Base-by-base conservation (phyloP, 768 basidiomycete genomes). In the Lentinula lateritia region DNA sequence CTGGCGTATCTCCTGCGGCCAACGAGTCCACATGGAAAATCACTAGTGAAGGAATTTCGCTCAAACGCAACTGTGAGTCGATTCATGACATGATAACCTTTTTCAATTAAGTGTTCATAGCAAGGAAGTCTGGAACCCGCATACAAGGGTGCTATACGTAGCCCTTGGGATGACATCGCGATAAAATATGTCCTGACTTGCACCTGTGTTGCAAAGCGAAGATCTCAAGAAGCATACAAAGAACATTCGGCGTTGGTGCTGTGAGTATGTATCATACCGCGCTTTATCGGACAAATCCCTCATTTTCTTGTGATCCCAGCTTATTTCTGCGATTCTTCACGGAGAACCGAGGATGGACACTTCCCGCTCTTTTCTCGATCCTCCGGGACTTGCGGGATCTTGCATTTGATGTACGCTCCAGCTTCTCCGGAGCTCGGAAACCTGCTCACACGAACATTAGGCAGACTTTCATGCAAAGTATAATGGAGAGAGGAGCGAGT, bases 81-180 rank as follows among this genome's bases (percentile, higher is more conserved):
- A 55, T 65, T 67, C 68, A 35, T 39, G 3, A n/a, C 3, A 16
- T 36, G 15, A 9, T 48, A 5, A 20, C 35, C 43, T 10, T 53
- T 38, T 54, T 68, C 18, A 68, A 55, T 48, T 50, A 59, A 48
- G 34, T 36, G 8, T 63, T 63, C 38, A 15, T 43, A 68, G 65
- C 59, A 56, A 52, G 67, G 69, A 23, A 73, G 73, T 15, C 69
- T 83, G 58, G 73, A 72, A 43, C 68, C 66, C 39, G 20, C 16
- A 5, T 90, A 88, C 67, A 80, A 86, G 66, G 88, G 85, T 9
- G 81, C 80, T 59, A 83, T 93, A 69, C 79, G 83, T 60, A 75
- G 72, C 52, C 93, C 93, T 6, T 95, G 92, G 91, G 91, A 92
- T 63, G 92, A 93, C 57, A 88, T 95, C 66, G 85, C 89, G 7